Conservation (phyloP, 305 asterid genomes). For the Rubia tinctorum region DNA sequence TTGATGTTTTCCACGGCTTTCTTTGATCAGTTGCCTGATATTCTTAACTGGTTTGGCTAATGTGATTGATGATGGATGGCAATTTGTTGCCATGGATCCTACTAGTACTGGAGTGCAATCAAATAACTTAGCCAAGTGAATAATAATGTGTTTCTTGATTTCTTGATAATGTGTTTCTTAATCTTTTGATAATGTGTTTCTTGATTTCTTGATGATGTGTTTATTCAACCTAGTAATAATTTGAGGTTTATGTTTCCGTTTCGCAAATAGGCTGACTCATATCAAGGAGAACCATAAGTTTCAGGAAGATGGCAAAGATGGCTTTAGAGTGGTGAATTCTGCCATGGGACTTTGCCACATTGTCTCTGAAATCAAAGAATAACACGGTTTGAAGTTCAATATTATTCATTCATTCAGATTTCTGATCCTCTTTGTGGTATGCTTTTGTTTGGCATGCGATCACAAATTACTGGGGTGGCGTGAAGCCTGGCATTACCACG, state of each 20-base stretch:
- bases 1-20: neutral
- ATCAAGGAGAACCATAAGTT: conserved; percentile 88
- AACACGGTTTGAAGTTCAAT: conserved; percentile 60
- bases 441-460: conserved; percentile 89
- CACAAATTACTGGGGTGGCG: conserved; percentile 95
- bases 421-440: conserved; percentile 22
- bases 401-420: conserved; percentile 1
- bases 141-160: neutral
- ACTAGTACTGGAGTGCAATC: conserved; percentile 41
- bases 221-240: neutral
- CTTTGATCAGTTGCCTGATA: conserved; percentile 74
- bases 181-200: too few relatives aligned
- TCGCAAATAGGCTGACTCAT: conserved; percentile 74
- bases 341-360: conserved; percentile 36
- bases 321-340: conserved; percentile 19
- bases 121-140: conserved; percentile 80
- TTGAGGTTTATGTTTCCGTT: conserved; percentile 42
- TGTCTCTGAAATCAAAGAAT: conserved; percentile 59
- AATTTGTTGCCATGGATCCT: conserved; percentile 80
- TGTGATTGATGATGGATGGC: conserved; percentile 98
- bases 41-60: conserved; percentile 96
- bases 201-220: neutral
- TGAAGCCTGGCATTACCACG: conserved; percentile 52
- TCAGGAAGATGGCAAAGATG: conserved; percentile 25
- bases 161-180: too few relatives aligned